Evolutionary conservation across 345 rosid species (phyloP), one percentile per base, ranked within the genome.

Genomic region (Hypericum perforatum): DNA sequence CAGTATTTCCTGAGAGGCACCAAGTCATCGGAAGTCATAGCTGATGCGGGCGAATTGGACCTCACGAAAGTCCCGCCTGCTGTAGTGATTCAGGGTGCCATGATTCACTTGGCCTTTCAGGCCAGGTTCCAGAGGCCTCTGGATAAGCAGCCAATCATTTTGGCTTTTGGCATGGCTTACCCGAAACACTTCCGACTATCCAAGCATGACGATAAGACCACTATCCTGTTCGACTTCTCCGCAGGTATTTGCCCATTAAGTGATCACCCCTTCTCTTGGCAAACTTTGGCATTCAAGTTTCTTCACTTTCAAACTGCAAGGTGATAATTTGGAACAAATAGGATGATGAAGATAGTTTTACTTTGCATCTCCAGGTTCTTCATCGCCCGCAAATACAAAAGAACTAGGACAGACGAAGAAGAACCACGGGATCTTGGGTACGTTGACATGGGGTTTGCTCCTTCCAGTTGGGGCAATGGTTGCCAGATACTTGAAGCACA

Each of bases 91-190:
- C 77, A 82, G 39, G 89, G 85, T n/a, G 73, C 98, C 8, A 78
- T 73, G 78, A 81, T 87, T 50, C 73, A 87, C 63, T 49, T 82
- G 52, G 95, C 95, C 14, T 91, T 87, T 76, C 92, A 82, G 72
- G 81, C 84, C 7, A 82, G 75, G 64, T 77, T 84, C 38, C 57
- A 64, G 14, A 65, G 67, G 47, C 74, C 58, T 53, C 73, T 87
- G 5, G 58, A 61, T 37, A 83, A 69, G 7, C 87, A 84, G 22
- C 81, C 95, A 0, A 61, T 91, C 10, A 63, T 91, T 39, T 56
- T 91, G 60, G 95, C 98, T 44, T 85, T 87, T 43, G 82, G 92
- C 49, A 54, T 69, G 37, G 55, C 52, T 41, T 69, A 74, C 61
- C 98, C 98, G 0, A 75, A 50, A 16, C 80, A 69, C 48, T 56